Conservation (phyloP, 75 land plant genomes). For the Isoetes taiwanensis region DNA sequence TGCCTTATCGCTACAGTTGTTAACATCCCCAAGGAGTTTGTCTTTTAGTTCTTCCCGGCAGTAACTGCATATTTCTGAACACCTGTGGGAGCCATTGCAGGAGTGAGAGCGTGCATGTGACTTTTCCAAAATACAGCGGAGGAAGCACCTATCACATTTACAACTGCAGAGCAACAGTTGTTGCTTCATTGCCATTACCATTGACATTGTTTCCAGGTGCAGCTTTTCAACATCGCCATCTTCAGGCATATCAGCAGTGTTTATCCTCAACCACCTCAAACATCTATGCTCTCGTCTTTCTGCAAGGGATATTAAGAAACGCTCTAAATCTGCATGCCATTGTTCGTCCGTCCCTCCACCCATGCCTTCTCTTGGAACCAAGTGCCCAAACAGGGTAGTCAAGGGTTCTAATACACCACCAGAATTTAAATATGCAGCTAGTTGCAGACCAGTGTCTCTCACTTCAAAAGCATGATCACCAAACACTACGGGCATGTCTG, state of each 20-base stretch:
- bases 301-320: slow-evolving; percentile 9
- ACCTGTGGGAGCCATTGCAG: slow-evolving; percentile 16
- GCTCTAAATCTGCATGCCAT: slow-evolving; percentile 20
- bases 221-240: slow-evolving; percentile 23
- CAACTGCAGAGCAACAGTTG: slow-evolving; percentile 14
- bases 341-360: slow-evolving; percentile 10
- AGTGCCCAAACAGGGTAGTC: slow-evolving; percentile 1
- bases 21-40: not conserved
- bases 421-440: no score
- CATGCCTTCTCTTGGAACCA: slow-evolving; percentile 7
- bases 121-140: slow-evolving; percentile 13
- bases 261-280: slow-evolving; percentile 10
- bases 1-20: slow-evolving; percentile 15
- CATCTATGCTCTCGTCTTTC: slow-evolving; percentile 13
- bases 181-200: slow-evolving; percentile 11
- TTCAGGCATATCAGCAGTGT: slow-evolving; percentile 10
- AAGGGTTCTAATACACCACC: slow-evolving; percentile 4
- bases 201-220: slow-evolving; percentile 5
- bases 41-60: slow-evolving; percentile 6
- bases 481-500: not conserved
- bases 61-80: slow-evolving; percentile 18
- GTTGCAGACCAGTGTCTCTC: slow-evolving; percentile 9
- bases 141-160: slow-evolving; percentile 24
- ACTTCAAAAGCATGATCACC: not conserved
- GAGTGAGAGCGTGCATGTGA: slow-evolving; percentile 18